Evolutionary conservation across 148 eudicot genomes (phyloP), one percentile per base, ranked within the genome.

Genomic region (Spergularia marina): DNA sequence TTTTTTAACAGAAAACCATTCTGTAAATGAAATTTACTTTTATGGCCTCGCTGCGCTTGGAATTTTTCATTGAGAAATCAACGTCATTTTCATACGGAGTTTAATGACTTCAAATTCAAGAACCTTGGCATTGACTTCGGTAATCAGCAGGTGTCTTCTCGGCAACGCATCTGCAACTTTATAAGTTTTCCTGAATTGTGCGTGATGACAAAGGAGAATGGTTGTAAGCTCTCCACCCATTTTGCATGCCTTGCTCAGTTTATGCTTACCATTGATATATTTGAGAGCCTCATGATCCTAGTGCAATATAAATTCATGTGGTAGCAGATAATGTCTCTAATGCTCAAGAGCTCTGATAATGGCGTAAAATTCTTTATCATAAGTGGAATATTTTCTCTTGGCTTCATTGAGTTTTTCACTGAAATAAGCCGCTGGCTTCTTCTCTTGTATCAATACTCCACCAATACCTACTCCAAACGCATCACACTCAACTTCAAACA

Each of bases 391-490:
- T 0, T 52, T 63, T 18, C 41, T 17, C 30, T 16, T 9, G 21
- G 77, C 30, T 13, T 25, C 70, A 25, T 51, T 53, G 3, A 74
- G 53, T 16, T 62, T 74, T 23, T 74, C 70, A 34, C 77, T 74
- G 64, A 49, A 51, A 30, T 59, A 74, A 44, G 77, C 77, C 9
- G 60, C 36, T 18, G 52, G 55, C 10, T 65, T n/a, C 10, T 47
- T 16, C 13, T 60, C 16, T 73, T 62, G 70, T 4, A 65, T 12
- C 18, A 74, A 16, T 0, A 63, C 56, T 0, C 30, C 77, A 0
- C 77, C 58, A 6, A 74, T 7, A 6, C 77, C 65, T 12, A 34
- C 17, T 7, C 65, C 63, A 34, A 3, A 10, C 14, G 65, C 51
- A 69, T 69, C 73, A 51, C 56, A 69, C 23, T 69, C 56, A 5